Base-by-base conservation (phyloP, 2,329 filamentous ascomycete species). In the Clarireedia hainanense region DNA sequence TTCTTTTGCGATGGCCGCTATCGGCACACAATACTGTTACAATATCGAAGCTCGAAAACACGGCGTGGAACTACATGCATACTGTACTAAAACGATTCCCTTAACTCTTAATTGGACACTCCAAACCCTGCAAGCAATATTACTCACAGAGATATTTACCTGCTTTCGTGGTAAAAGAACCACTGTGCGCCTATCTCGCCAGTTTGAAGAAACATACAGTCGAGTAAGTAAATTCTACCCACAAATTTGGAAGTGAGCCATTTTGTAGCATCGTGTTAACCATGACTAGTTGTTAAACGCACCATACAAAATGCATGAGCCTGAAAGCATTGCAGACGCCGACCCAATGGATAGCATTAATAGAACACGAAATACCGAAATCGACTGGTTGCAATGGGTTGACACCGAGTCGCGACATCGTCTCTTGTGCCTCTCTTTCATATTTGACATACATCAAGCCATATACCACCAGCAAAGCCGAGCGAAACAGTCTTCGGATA, bases 391-490 rank as follows among this genome's bases (percentile, higher is more conserved):
- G 40, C 63, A 68, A 57, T 84, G 81, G 81, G 66, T 82, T 42
- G 69, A 76, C 47, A 67, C 69, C 50, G 81, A 84, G 67, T 72
- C 77, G 6, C 72, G 71, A 54, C 76, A 78, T 55, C 76, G 81
- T 43, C 72, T 84, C 27, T 69, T 81, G n/a, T 72, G 76, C 36
- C 76, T 75, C 14, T 83, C 79, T 68, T 81, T 83, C 66, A 68
- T 81, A 52, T 70, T 80, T 55, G 80, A 84, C 64, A 72, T 76
- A 6, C 80, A 83, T 58, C 74, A 78, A 63, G 75, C 78, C 59
- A 71, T 76, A 59, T 83, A 80, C 62, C 63, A 65, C 47, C 76
- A 83, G 66, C 62, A 59, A 39, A 50, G 58, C 7, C 57, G 53
- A 39, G 46, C 48, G 15, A 57, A 58, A 20, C 14, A 37, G 26